These are phyloP conservation scores for Aphanomyces astaci DNA, from an alignment of 352 stramenopile genomes.

Conservation along the genomic window DNA sequence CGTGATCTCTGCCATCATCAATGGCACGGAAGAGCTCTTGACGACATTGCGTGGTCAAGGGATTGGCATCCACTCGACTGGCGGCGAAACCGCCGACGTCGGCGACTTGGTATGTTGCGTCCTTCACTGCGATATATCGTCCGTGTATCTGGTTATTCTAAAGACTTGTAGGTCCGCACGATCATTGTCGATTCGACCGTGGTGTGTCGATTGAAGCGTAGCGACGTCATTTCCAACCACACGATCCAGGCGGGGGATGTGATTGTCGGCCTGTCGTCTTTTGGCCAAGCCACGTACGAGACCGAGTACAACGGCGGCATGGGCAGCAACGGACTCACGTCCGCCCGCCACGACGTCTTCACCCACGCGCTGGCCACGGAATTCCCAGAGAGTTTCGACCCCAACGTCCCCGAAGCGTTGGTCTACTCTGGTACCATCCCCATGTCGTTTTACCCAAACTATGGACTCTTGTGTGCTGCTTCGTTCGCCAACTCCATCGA, in stretches of 20 bases:
- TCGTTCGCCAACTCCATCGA: no score
- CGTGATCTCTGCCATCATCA: conserved; percentile 36
- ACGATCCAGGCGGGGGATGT: conserved; percentile 29
- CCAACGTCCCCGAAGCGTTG: conserved; percentile 23
- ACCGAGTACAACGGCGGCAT: conserved; percentile 36
- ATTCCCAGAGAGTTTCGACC: conserved; percentile 33
- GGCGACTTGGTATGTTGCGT: conserved; percentile 24
- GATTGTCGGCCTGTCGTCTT: conserved; percentile 32
- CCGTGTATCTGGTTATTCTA: no score
- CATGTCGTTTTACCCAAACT: background rate
- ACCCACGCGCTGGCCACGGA: conserved; percentile 25
- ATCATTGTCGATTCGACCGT: conserved; percentile 36
- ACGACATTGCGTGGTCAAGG: conserved; percentile 26
- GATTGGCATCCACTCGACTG: conserved; percentile 29
- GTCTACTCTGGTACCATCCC: conserved; percentile 25
- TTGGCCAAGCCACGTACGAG: conserved; percentile 34
- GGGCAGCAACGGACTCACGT: conserved; percentile 34
- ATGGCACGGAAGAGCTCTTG: conserved; percentile 32
- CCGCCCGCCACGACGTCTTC: conserved; percentile 33
- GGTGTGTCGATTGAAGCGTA: conserved; percentile 27
- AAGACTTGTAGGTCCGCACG: conserved; percentile 24
- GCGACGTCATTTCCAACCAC: conserved; percentile 31
- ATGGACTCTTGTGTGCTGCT: no score
- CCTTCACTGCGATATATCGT: no score
- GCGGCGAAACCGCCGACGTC: conserved; percentile 34